Conservation (phyloP, 1,284 basidiomycete genomes). For the Tylopilus sp. region DNA sequence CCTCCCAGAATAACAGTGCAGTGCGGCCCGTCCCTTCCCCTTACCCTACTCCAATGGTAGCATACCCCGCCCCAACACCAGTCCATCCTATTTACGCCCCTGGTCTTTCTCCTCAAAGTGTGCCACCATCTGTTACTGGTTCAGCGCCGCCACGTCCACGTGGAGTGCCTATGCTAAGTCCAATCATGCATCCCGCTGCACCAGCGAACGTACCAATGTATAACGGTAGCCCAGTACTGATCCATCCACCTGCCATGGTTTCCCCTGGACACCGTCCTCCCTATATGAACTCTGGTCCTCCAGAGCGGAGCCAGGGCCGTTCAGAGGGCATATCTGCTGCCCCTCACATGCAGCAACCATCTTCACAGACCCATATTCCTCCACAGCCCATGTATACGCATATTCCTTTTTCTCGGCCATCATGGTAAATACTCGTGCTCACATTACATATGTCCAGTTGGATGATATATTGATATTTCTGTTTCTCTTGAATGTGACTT, state of each 20-base stretch:
- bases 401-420: constrained; percentile 37
- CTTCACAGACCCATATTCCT: constrained; percentile 29
- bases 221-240: constrained; percentile 62
- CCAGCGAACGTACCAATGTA: constrained; percentile 52
- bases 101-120: constrained; percentile 46
- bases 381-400: constrained; percentile 34
- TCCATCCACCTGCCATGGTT: constrained; percentile 52
- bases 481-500: constrained; percentile 31
- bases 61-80: constrained; percentile 56
- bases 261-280: constrained; percentile 31
- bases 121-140: constrained; percentile 40
- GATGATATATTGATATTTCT: constrained; percentile 38
- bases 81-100: constrained; percentile 52
- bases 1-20: constrained; percentile 48
- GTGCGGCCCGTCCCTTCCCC: constrained; percentile 60
- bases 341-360: constrained; percentile 31
- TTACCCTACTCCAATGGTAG: constrained; percentile 63
- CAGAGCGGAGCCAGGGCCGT: constrained; percentile 32
- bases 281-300: constrained; percentile 26
- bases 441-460: constrained; percentile 20
- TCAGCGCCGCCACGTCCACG: constrained; percentile 48
- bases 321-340: constrained; percentile 25
- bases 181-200: constrained; percentile 58
- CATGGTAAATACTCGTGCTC: constrained; percentile 39
- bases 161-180: constrained; percentile 59